Evolutionary conservation across 2,329 filamentous ascomycete species (phyloP).

Genomic region (Pseudonectria buxi): DNA sequence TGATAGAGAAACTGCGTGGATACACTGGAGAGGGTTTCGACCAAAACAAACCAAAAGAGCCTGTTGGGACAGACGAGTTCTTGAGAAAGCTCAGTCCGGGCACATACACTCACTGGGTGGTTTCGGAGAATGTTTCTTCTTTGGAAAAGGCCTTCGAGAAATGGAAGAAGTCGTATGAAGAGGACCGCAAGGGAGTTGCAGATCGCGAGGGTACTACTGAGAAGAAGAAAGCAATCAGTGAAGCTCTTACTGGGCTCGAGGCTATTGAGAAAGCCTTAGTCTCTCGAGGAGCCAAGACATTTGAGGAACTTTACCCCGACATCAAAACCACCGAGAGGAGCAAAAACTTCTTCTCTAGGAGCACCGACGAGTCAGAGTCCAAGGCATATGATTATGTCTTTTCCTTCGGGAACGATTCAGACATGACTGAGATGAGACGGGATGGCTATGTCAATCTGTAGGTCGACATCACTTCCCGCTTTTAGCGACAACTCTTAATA

Average conservation of each 20-base stretch:
- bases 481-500: slow-evolving; percentile 2
- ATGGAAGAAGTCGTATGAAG: slow-evolving; percentile 23
- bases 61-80: slow-evolving; percentile 43
- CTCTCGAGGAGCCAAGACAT: slow-evolving; percentile 57
- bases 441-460: slow-evolving; percentile 58
- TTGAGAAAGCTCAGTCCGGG: slow-evolving; percentile 42
- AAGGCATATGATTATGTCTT: slow-evolving; percentile 43
- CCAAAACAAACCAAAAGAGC: slow-evolving; percentile 18
- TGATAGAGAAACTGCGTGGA: slow-evolving; percentile 42
- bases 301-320: slow-evolving; percentile 56
- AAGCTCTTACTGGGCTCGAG: slow-evolving; percentile 45
- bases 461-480: slow-evolving; percentile 23
- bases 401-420: slow-evolving; percentile 44
- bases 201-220: slow-evolving; percentile 27
- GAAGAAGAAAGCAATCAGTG: slow-evolving; percentile 50
- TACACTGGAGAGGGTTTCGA: slow-evolving; percentile 29
- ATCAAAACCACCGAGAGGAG: slow-evolving; percentile 22
- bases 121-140: slow-evolving; percentile 30
- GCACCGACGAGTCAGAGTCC: slow-evolving; percentile 9
- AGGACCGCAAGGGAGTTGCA: slow-evolving; percentile 11
- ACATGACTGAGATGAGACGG: slow-evolving; percentile 48
- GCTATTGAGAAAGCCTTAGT: slow-evolving; percentile 49
- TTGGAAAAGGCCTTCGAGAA: slow-evolving; percentile 27
- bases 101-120: slow-evolving; percentile 55
- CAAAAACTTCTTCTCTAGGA: neutral